Base-by-base conservation (phyloP, 2,329 filamentous ascomycete species). In the Alternaria arborescens region DNA sequence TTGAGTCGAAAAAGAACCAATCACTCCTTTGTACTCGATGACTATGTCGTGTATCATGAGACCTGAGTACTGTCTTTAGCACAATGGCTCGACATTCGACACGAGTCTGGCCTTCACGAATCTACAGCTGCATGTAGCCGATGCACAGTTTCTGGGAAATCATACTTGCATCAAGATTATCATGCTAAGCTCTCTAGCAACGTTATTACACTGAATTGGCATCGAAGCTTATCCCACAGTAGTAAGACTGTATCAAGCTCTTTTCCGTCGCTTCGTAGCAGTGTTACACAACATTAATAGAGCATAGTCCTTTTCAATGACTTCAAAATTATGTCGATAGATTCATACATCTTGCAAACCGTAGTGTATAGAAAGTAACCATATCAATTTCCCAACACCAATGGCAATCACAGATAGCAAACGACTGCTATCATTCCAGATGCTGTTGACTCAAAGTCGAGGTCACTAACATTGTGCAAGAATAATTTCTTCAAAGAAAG, bases 281-380 rank as follows among this genome's bases (percentile, higher is more conserved):
- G 18, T 12, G 1, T 14, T 14, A 22, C 5, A 41, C 5, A 41
- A 41, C 0, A 41, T 4, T 5, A 22, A 18, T 3, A 41, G 40
- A 18, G 10, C 10, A 0, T 12, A 41, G 0, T 22, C 5, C 3
- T 5, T 22, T 14, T 14, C 3, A 14, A 7, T 18, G 1, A 12
- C 10, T 12, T 6, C 0, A 5, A 22, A 22, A 10, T 22, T 14
- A 14, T 41, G 40, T 41, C 5, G 18, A n/a, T 22, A 11, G n/a
- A 8, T 40, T 40, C 10, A 1, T 20, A 20, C 8, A 5, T 1
- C 18, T 20, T 40, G n/a, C n/a, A 18, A 20, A 22, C n/a, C 1
- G 10, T 0, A 6, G 32, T 1, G 14, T 34, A 6, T 7, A 16
- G 14, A 1, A 14, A 14, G 0, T 11, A 8, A 4, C 0, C 12